Base-by-base conservation (phyloP, 208 protist species). In the Trypanosoma theileri region DNA sequence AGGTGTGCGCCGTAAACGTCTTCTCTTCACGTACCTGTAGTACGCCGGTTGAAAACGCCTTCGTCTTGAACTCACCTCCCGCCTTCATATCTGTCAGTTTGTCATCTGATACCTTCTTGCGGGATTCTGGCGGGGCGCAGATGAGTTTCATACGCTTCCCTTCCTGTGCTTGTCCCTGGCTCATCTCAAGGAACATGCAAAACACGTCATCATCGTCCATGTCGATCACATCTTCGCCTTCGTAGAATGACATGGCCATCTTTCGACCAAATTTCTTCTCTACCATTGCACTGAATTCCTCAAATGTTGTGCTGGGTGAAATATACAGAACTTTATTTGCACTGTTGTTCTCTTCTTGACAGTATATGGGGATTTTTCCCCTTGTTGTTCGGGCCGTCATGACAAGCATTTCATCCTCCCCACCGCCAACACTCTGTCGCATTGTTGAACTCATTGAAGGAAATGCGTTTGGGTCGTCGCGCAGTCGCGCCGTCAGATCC, bases 131-230 rank as follows among this genome's bases (percentile, higher is more conserved):
- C 58, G 77, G 67, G 19, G 71, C 75, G 69, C 85, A 91, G 59
- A 93, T 86, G 12, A 95, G 75, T 76, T 89, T 91, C 52, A 89
- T 66, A 66, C 86, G 86, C 72, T 92, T 93, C 21, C 79, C 77
- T 31, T 81, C 80, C 3, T 68, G 66, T 35, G 77, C 68, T 1
- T 61, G 50, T n/a, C 3, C 44, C 68, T 80, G 54, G 51, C 54
- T 67, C 64, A 84, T 80, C 59, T 93, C 87, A 13, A 95, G 77
- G 73, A 92, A 95, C 86, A 95, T 90, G 55, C 78, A 75, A 44
- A 95, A 80, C 42, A 91, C 84, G 55, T 95, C 86, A 44, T 93
- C 87, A 59, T 95, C 90, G 57, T 95, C 90, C 60, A 95, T 56
- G 64, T 90, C 80, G 52, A 95, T 84, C 4, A 89, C 28, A 74